Base-by-base conservation (phyloP, 805 yeast genomes). In the Cyberlindnera bimundalis region DNA sequence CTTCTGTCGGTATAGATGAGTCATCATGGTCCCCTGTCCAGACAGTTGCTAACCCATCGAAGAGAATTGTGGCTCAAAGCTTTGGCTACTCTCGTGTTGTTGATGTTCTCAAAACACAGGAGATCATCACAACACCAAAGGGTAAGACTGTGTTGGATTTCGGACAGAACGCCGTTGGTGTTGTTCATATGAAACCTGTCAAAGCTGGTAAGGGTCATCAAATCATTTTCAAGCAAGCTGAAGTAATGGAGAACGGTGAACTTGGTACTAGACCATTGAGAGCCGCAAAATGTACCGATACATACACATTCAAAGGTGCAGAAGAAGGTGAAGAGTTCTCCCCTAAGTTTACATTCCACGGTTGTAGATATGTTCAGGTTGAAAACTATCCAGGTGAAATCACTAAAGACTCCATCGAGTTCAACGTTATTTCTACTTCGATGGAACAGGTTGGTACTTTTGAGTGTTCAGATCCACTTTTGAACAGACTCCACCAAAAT, bases 141-240 rank as follows among this genome's bases (percentile, higher is more conserved):
- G 51, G 51, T 6, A 45, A 45, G 18, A 35, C 26, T 1, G 33
- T 47, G 5, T 14, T 45, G 10, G 51, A 47, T 27, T 35, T 47
- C 23, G 49, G 51, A 12, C 51, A 47, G 21, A 47, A 47, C 33
- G 42, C 49, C 19, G 51, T 47, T 15, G 51, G 51, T 33, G 37
- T 47, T n/a, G 13, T 47, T 8, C 43, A 42, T 25, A 43, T 47
- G 41, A 35, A 39, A 7, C 28, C 28, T n/a, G 39, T 45, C 9
- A 47, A 37, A 7, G 51, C 40, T 12, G 17, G 39, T 13, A 42
- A 38, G 24, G 47, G 47, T 2, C 45, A 40, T 25, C 36, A 24
- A 6, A 36, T 42, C 13, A 32, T 36, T 4, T 28, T 47, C 28
- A 45, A 21, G 14, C 51, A 47, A 25, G 51, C 49, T 10, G 51